Conservation (phyloP, 106 monocot species). For the Acanthochlamys bracteata region DNA sequence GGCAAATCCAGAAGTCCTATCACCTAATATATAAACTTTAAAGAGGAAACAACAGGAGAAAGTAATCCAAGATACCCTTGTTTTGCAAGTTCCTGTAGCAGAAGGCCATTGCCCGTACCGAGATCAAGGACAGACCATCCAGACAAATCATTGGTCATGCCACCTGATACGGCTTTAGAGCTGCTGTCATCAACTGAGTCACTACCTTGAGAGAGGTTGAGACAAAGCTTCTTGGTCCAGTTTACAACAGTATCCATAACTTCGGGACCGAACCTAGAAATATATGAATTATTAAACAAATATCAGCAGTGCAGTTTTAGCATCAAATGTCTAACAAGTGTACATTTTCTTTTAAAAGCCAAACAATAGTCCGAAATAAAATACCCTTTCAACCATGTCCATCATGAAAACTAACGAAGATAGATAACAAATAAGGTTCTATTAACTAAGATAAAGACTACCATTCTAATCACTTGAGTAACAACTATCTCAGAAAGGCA, state of each 20-base stretch:
- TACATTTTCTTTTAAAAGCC: neutral
- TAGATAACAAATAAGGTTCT: too few species aligned
- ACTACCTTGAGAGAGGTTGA: slow-evolving; percentile 12
- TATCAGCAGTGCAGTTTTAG: too few species aligned
- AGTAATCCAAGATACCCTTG: slow-evolving; percentile 51
- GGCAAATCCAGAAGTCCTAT: too few species aligned
- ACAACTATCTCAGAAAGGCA: too few species aligned
- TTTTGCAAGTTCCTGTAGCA: slow-evolving; percentile 76
- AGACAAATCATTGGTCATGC: slow-evolving; percentile 26
- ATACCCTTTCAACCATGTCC: too few species aligned
- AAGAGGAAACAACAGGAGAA: neutral
- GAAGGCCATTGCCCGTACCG: slow-evolving; percentile 84
- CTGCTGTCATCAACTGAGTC: slow-evolving; percentile 13
- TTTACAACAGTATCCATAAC: slow-evolving; percentile 46
- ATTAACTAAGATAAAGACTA: too few species aligned
- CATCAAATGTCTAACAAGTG: neutral
- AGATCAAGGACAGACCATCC: slow-evolving; percentile 63
- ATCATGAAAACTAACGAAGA: too few species aligned
- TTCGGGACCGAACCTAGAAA: slow-evolving; percentile 66
- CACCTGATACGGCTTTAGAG: slow-evolving; percentile 30
- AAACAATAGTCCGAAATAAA: too few species aligned
- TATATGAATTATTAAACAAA: neutral
- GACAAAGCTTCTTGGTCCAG: slow-evolving; percentile 71
- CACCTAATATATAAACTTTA: too few species aligned
- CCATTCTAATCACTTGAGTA: too few species aligned